These are phyloP conservation scores for Xerocomellus amylosporus DNA, from an alignment of 768 basidiomycete species.

Conservation along the genomic window DNA sequence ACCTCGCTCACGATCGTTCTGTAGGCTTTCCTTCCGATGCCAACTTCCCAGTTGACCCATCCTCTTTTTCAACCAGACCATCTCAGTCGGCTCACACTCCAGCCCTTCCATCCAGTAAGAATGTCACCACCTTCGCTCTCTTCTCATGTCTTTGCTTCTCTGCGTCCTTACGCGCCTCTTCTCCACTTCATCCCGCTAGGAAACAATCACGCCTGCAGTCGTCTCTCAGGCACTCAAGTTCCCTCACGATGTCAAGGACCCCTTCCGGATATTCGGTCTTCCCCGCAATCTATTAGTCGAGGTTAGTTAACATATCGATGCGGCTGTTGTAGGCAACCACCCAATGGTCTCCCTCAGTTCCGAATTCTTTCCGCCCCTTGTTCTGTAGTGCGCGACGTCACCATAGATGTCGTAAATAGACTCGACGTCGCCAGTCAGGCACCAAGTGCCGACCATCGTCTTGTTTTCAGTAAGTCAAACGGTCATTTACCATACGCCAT, in stretches of 20 bases:
- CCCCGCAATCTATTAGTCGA: constrained; percentile 70
- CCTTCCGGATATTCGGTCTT: constrained; percentile 65
- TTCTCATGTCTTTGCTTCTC: neutral
- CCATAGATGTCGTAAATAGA: constrained; percentile 50
- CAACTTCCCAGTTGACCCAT: constrained; percentile 37
- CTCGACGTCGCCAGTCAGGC: constrained; percentile 50
- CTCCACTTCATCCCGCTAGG: constrained; percentile 17
- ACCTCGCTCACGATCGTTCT: neutral
- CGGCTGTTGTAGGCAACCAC: neutral
- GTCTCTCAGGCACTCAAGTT: constrained; percentile 50
- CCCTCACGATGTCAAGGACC: constrained; percentile 42
- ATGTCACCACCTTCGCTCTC: neutral
- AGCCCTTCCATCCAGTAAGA: constrained; percentile 45
- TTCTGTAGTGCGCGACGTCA: constrained; percentile 68
- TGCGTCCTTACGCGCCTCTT: too few relatives aligned
- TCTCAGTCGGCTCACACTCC: constrained; percentile 35
- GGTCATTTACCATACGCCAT: neutral
- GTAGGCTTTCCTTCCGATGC: constrained; percentile 46
- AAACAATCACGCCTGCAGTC: constrained; percentile 32
- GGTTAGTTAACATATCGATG: constrained; percentile 39
- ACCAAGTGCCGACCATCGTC: constrained; percentile 51
- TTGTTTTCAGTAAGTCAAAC: constrained; percentile 60
- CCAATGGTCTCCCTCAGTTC: constrained; percentile 42
- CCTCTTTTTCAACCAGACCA: constrained; percentile 41
- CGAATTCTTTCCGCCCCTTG: constrained; percentile 67